Percentiles rank a stretch among this genome's conserved stretches.
phyloP scores from a whole-genome alignment of 139 green algal genomes.

The Haematococcus lacustris region DNA sequence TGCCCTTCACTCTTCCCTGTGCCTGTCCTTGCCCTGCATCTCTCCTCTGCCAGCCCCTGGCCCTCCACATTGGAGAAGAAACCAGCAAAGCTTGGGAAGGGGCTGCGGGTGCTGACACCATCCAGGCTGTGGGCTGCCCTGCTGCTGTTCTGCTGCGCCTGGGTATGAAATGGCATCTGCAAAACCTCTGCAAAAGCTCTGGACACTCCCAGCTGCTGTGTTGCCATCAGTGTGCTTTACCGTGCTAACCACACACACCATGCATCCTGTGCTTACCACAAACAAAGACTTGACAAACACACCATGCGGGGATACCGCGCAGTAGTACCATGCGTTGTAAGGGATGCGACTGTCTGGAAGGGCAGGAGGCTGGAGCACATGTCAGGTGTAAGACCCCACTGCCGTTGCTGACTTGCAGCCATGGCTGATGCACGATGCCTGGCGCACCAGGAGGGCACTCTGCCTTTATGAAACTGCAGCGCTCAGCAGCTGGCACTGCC shows the following conservation, averaged over 20 bases:
- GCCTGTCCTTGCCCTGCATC: neutral
- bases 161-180: neutral
- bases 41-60: neutral
- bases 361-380: too few species aligned
- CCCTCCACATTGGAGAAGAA: neutral
- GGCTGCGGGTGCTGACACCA: neutral
- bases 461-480: conserved; percentile 9
- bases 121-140: neutral
- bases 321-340: conserved; percentile 46
- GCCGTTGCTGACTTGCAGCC: neutral
- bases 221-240: neutral
- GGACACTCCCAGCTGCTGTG: neutral
- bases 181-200: neutral
- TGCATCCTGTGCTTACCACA: conserved; percentile 18
- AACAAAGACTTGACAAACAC: conserved; percentile 17
- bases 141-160: neutral
- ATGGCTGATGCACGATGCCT: neutral
- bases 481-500: neutral
- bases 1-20: neutral
- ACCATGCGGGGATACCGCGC: conserved; percentile 18
- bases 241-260: neutral
- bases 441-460: conserved; percentile 7
- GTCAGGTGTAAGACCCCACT: neutral
- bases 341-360: conserved; percentile 33
- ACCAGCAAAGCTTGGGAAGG: neutral